These are phyloP conservation scores for Phoma sp. DNA, from an alignment of 2,329 filamentous ascomycete genomes.

Conservation along the genomic window DNA sequence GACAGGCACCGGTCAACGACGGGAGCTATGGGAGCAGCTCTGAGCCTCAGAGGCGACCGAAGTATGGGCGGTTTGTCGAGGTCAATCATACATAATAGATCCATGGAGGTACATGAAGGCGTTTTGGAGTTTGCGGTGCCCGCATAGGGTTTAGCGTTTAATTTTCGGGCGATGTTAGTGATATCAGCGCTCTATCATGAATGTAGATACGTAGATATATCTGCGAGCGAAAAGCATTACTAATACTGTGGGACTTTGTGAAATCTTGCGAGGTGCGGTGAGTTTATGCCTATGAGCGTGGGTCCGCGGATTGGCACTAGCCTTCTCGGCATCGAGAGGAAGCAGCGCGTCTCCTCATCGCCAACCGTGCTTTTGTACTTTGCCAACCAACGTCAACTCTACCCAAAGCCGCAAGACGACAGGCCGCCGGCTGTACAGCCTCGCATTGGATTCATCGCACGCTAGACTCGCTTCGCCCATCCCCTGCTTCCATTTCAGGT, in stretches of 20 bases:
- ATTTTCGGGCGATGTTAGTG: constrained; percentile 1
- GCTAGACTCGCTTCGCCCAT: constrained; percentile 13
- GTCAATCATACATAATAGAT: constrained; percentile 17
- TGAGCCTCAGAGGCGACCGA: constrained; percentile 7
- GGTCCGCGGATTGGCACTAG: constrained; percentile 19
- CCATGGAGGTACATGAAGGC: background rate
- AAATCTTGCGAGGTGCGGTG: constrained; percentile 21
- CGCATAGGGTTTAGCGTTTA: background rate
- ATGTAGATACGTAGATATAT: background rate
- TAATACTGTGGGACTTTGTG: constrained; percentile 19
- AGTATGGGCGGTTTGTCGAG: constrained; percentile 15
- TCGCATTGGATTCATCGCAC: constrained; percentile 19
- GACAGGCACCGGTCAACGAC: background rate
- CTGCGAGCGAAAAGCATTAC: constrained; percentile 6
- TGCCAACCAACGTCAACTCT: constrained; percentile 28
- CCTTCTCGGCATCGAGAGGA: constrained; percentile 27
- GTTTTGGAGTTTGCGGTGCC: constrained; percentile 1
- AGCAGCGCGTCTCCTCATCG: constrained; percentile 30
- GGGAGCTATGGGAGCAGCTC: background rate
- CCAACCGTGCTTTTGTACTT: constrained; percentile 28
- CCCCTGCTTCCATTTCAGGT: constrained; percentile 12
- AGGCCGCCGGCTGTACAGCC: constrained; percentile 28
- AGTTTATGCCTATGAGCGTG: constrained; percentile 15
- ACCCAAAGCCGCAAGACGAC: constrained; percentile 25
- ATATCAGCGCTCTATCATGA: constrained; percentile 12